Base-by-base conservation (phyloP, 306 rosid species). In the Cyamopsis tetragonoloba region DNA sequence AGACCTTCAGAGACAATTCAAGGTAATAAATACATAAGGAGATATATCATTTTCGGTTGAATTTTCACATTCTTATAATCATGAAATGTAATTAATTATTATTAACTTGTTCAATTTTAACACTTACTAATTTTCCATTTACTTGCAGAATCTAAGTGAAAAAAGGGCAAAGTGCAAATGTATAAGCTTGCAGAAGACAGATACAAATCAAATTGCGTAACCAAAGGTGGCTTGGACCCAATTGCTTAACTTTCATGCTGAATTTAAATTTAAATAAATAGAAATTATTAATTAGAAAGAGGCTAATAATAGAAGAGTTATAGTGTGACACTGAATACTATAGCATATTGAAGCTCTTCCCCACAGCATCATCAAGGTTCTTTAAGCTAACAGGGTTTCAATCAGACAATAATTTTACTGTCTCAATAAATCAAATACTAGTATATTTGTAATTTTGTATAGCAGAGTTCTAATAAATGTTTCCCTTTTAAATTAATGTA, bases 1-100 rank as follows among this genome's bases (percentile, higher is more conserved):
- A 77, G 91, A 92, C 62, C 98, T 92, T 61, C 98, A 92, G 76
- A 86, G 83, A 53, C 96, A 92, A 77, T 92, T 84, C 77, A 82
- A 86, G 93, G 98, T 92, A 74, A n/a, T n/a, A n/a, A n/a, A n/a
- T n/a, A n/a, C 22, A 14, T 49, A 47, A 15, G 7, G 7, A 56
- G 22, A 41, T 2, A 37, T 23, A 48, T 69, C n/a, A n/a, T n/a
- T n/a, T 42, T 47, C 68, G 32, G 30, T 15, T 63, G 0, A 13
- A 23, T 70, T 19, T 6, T 2, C 48, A 34, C 38, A 11, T 20
- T 35, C 49, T 62, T 14, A 10, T n/a, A n/a, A 37, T 23, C 48
- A 24, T 53, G 17, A n/a, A n/a, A n/a, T n/a, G n/a, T n/a, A n/a
- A n/a, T n/a, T 50, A 15, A 26, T 47, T 24, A 5, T 32, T 23